Evolutionary conservation across 2,329 filamentous ascomycete species (phyloP).

Genomic region (Diaporthe helianthi): DNA sequence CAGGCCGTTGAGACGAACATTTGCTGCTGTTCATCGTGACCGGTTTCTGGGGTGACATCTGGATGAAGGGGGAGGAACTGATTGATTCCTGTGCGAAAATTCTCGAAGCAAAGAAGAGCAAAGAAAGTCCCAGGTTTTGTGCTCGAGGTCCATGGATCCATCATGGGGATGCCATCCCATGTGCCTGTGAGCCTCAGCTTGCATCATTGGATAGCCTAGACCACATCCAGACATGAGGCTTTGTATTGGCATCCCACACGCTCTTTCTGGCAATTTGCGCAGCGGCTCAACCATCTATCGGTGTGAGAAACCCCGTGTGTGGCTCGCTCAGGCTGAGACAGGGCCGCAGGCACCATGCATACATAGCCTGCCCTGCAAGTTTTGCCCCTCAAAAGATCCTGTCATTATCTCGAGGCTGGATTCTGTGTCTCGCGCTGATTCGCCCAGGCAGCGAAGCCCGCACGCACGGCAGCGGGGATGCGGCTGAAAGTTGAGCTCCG

Average conservation of each 20-base stretch:
- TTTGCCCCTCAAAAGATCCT: neutral
- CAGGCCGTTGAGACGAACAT: conserved; percentile 42
- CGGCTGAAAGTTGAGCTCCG: conserved; percentile 14
- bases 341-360: neutral
- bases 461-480: neutral
- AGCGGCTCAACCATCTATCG: neutral
- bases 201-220: neutral
- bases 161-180: neutral
- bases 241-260: conserved; percentile 1
- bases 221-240: neutral
- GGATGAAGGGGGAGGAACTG: too few species aligned
- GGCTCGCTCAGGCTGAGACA: conserved; percentile 5
- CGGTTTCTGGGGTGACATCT: too few species aligned
- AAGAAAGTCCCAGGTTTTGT: neutral
- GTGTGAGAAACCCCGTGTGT: neutral
- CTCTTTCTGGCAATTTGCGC: neutral
- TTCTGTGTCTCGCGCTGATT: conserved; percentile 8
- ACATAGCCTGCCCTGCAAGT: too few species aligned
- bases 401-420: conserved; percentile 5
- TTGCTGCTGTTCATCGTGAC: conserved; percentile 29
- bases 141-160: too few species aligned
- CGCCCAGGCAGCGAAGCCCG: conserved; percentile 7
- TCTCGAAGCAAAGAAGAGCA: neutral
- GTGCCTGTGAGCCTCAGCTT: neutral
- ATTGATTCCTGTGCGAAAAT: neutral